Evolutionary conservation across 1,284 basidiomycete genomes (phyloP), one percentile per base, ranked within the genome.

Genomic region (Meira miltonrushii): DNA sequence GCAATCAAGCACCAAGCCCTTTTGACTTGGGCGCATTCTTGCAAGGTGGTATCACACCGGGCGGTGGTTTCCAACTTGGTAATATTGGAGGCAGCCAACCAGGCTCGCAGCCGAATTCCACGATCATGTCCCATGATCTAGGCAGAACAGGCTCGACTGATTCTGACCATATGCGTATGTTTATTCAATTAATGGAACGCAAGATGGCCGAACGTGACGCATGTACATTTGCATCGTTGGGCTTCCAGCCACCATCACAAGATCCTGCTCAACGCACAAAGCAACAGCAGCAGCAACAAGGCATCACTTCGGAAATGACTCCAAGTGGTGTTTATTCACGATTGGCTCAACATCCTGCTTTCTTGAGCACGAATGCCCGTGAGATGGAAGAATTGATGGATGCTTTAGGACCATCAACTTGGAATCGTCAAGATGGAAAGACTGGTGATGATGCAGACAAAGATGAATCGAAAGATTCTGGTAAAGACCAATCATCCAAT

Each of bases 361-460:
- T 72, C 50, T 59, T 72, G 37, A 62, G 57, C 15, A 72, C 71
- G 51, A 65, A 66, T 58, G 67, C 62, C 5, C 55, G 43, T 38
- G 71, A 72, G 62, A 61, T 72, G 40, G 71, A 72, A 48, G 71
- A 71, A 59, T 59, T 72, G 13, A 64, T 72, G 21, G 68, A 71
- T 54, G 63, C 69, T 33, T 66, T 72, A 58, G 46, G 43, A 17
- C 55, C 57, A 1, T 54, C 54, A 11, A 33, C 28, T 33, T 33
- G 28, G 28, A 33, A 33, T 8, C 28, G 4, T 33, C 28, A 33
- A 33, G 28, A 33, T 33, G 28, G 8, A 33, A 33, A 33, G 28
- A 8, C 3, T 33, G 28, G 8, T 33, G 28, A 33, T 4, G 8
- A 33, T 33, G 8, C 28, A 33, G 8, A 8, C 28, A 33, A 33